Evolutionary conservation across 371 early-diverging fungal species (phyloP).

Genomic region (Rhizopus sp.): DNA sequence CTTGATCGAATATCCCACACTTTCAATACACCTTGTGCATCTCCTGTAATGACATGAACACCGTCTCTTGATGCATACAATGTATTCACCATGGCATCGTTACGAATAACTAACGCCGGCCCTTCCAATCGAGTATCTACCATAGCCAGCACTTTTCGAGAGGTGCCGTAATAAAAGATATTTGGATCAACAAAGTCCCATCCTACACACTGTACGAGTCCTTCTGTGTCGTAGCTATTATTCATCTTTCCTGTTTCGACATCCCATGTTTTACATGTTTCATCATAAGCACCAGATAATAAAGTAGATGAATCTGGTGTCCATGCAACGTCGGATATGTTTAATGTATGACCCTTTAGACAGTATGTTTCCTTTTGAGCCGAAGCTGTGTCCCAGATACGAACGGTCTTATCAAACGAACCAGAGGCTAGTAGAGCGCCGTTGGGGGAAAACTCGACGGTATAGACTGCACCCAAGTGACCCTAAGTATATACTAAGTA

Average conservation of each 20-base stretch:
- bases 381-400: slow-evolving; percentile 83
- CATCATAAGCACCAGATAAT: slow-evolving; percentile 82
- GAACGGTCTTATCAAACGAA: slow-evolving; percentile 88
- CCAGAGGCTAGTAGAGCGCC: slow-evolving; percentile 84
- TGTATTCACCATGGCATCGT: slow-evolving; percentile 85
- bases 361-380: slow-evolving; percentile 66
- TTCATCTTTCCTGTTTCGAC: slow-evolving; percentile 67
- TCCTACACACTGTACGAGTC: slow-evolving; percentile 85
- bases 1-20: slow-evolving; percentile 85
- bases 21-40: slow-evolving; percentile 75
- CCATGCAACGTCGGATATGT: slow-evolving; percentile 85
- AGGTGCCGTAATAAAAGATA: slow-evolving; percentile 79
- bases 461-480: slow-evolving; percentile 86
- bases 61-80: slow-evolving; percentile 75
- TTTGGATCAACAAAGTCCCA: slow-evolving; percentile 79
- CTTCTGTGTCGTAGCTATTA: slow-evolving; percentile 72
- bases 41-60: slow-evolving; percentile 76
- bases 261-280: slow-evolving; percentile 87
- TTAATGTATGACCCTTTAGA: slow-evolving; percentile 77
- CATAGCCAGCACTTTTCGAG: slow-evolving; percentile 73
- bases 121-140: slow-evolving; percentile 64
- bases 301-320: slow-evolving; percentile 69
- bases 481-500: slow-evolving; percentile 50
- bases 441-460: slow-evolving; percentile 81
- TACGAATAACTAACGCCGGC: slow-evolving; percentile 49